Percentiles rank a stretch among this genome's conserved stretches.
phyloP scores from a whole-genome alignment of 2,329 filamentous ascomycete species.

The Aspergillus arachidicola region DNA sequence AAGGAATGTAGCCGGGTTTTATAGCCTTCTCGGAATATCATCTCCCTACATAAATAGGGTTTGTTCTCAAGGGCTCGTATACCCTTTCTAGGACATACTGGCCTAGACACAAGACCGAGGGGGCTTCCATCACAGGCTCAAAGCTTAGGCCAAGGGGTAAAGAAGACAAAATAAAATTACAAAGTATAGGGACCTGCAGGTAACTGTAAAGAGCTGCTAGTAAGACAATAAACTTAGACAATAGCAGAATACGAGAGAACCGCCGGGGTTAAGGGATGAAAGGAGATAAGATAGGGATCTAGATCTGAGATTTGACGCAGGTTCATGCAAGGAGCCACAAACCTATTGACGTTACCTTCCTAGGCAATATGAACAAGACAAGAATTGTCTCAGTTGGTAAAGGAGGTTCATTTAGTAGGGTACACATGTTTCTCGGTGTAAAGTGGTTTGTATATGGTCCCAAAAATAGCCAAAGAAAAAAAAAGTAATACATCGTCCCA shows the following conservation, averaged over 20 bases:
- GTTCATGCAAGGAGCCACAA: slow-evolving; percentile 14
- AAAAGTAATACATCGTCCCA: slow-evolving; percentile 5
- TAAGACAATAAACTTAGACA: background rate
- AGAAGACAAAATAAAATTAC: background rate
- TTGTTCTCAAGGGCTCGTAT: background rate
- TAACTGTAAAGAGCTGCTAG: background rate
- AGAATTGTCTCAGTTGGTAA: background rate
- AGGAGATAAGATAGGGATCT: slow-evolving; percentile 10
- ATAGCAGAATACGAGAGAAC: background rate
- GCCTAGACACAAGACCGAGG: background rate
- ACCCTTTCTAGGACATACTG: background rate
- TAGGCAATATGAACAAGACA: background rate
- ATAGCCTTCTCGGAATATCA: background rate
- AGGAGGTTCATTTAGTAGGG: slow-evolving; percentile 9
- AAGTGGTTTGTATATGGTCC: background rate
- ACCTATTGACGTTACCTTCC: background rate
- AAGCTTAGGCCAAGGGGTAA: background rate
- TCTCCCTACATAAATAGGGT: background rate
- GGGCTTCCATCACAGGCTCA: background rate
- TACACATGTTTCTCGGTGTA: slow-evolving; percentile 12
- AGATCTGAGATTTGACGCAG: slow-evolving; percentile 5
- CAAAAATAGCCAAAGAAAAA: slow-evolving; percentile 5
- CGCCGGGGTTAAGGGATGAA: background rate
- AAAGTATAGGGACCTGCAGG: background rate
- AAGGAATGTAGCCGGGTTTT: slow-evolving; percentile 8